Base-by-base conservation (phyloP, 2,329 filamentous ascomycete species). In the Colletotrichum ledebouriae region DNA sequence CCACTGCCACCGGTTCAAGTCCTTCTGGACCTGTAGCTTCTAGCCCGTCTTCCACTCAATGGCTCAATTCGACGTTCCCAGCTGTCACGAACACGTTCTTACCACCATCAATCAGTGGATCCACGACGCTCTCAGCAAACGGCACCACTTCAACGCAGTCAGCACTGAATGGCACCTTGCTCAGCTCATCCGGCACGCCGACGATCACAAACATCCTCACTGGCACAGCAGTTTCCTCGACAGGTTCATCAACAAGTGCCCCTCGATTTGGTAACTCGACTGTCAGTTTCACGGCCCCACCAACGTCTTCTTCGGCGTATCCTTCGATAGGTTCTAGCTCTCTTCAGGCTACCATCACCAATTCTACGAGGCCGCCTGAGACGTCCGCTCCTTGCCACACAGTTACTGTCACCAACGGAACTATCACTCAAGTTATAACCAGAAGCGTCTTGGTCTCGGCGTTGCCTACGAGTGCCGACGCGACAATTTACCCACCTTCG, bases 351-450 rank as follows among this genome's bases (percentile, higher is more conserved):
- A 41, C 55, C 2, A 33, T 9, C 2, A 52, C 55, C 12, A 69
- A 69, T 22, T 56, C 64, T 1, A 63, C 53, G 1, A 10, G 63
- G 12, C 6, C 37, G 3, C 0, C 46, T 12, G 37, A 37, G 1
- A 50, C 33, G 15, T 56, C 55, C 3, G 22, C 50, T 4, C 59
- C 70, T 2, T 71, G 70, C 9, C 25, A 60, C 13, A 71, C 63
- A 3, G 37, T 71, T 33, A 71, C 70, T 4, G n/a, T 68, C 13
- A 70, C 70, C 9, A 67, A 64, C 17, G 63, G 67, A 1, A 71
- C 59, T 3, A 39, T 68, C 6, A 70, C 70, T 4, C 63, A 68
- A 25, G 22, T 68, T 3, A 60, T 71, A 33, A 71, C 67, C 13
- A 57, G 3, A 33, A 69, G 66, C 9, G 41, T 69, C 37, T 15